A percentile compares a stretch with the other conserved stretches of the same genome.
Evolutionary conservation across 805 yeast genomes (phyloP).

Genomic region (Debaryomyces maramus): DNA sequence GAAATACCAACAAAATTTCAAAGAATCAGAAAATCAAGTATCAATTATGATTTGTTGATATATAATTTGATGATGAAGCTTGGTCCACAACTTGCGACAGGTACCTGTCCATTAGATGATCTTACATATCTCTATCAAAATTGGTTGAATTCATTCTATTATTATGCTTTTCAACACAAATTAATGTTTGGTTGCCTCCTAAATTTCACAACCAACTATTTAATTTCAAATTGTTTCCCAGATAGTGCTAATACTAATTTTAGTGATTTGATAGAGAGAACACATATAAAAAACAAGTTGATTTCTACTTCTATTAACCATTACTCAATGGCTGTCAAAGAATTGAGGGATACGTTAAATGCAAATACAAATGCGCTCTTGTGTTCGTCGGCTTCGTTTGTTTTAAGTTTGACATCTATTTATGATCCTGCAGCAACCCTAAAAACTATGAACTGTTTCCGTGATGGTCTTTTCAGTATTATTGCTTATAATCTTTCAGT

Average conservation of each 20-base stretch:
- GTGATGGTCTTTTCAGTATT: conserved; percentile 41
- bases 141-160: conserved; percentile 36
- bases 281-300: conserved; percentile 24
- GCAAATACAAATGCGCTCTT: conserved; percentile 28
- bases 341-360: conserved; percentile 30
- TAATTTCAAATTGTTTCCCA: conserved; percentile 27
- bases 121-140: conserved; percentile 30
- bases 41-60: conserved; percentile 8
- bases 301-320: conserved; percentile 34
- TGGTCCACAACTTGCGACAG: conserved; percentile 20
- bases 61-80: conserved; percentile 6
- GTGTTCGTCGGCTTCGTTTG: conserved; percentile 36
- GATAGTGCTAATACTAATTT: neutral
- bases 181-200: conserved; percentile 37
- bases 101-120: conserved; percentile 26
- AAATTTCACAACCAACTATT: conserved; percentile 40
- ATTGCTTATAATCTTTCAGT: conserved; percentile 26
- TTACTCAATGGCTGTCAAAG: conserved; percentile 36
- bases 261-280: conserved; percentile 9
- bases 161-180: conserved; percentile 20
- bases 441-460: conserved; percentile 36
- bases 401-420: conserved; percentile 39
- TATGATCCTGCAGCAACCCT: conserved; percentile 45
- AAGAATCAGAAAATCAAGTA: neutral
- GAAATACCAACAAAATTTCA: conserved; percentile 1